Percentiles rank a stretch among this genome's conserved stretches.
These are phyloP conservation scores for Dalbergia oliveri DNA, from an alignment of 306 rosid genomes.

Conservation along the genomic window DNA sequence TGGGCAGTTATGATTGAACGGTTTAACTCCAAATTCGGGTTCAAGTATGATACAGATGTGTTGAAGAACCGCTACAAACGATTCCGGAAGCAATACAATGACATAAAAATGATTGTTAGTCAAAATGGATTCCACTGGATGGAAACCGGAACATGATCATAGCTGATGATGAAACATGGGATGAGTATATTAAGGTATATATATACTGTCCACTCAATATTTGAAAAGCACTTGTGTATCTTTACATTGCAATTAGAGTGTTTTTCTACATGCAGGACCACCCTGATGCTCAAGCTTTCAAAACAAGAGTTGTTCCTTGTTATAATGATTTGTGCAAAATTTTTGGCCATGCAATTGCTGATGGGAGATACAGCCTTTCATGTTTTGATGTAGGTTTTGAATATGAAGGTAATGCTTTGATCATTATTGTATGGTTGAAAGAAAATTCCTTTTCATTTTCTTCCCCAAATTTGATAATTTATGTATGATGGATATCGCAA, in stretches of 20 bases:
- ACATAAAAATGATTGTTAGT: constrained; percentile 56
- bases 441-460: constrained; percentile 3
- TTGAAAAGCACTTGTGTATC: constrained; percentile 22
- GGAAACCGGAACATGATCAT: constrained; percentile 46
- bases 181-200: constrained; percentile 56
- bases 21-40: constrained; percentile 61
- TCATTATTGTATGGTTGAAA: constrained; percentile 31
- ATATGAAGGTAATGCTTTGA: constrained; percentile 44
- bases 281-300: constrained; percentile 57
- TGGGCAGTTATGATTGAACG: constrained; percentile 65
- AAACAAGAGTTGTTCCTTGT: constrained; percentile 48
- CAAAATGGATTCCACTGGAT: constrained; percentile 62
- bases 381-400: constrained; percentile 58
- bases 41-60: constrained; percentile 60
- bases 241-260: constrained; percentile 39
- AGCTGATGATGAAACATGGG: constrained; percentile 51
- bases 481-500: background rate
- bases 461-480: background rate
- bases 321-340: constrained; percentile 63
- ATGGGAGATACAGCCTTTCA: constrained; percentile 75
- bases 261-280: constrained; percentile 59
- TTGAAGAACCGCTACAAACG: constrained; percentile 65
- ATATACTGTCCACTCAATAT: background rate
- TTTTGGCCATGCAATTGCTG: constrained; percentile 68
- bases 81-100: constrained; percentile 67